These are phyloP conservation scores for Nothophytophthora sp. DNA, from an alignment of 352 stramenopile species.

Conservation along the genomic window DNA sequence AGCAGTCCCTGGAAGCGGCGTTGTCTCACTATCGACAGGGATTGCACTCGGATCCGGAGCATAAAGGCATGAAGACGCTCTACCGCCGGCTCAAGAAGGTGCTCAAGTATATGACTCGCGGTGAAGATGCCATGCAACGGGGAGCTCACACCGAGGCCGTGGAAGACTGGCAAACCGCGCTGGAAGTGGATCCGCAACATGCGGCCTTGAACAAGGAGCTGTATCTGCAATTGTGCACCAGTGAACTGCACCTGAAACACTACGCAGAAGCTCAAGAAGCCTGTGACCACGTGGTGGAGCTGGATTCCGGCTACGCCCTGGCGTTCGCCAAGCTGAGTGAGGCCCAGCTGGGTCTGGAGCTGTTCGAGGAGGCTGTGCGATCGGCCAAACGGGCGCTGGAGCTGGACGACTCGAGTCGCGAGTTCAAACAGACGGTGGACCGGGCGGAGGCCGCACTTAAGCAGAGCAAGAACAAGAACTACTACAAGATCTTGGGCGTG, in stretches of 20 bases:
- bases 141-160: slow-evolving; percentile 88
- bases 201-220: slow-evolving; percentile 94
- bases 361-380: slow-evolving; percentile 89
- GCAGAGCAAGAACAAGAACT: slow-evolving; percentile 96
- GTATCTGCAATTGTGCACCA: slow-evolving; percentile 91
- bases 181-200: slow-evolving; percentile 89
- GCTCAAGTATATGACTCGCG: slow-evolving; percentile 86
- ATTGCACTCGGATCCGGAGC: slow-evolving; percentile 88
- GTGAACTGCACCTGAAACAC: slow-evolving; percentile 78
- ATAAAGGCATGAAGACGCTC: slow-evolving; percentile 80
- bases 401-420: slow-evolving; percentile 80
- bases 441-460: slow-evolving; percentile 93
- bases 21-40: slow-evolving; percentile 82
- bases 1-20: slow-evolving; percentile 74
- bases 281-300: slow-evolving; percentile 89
- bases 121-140: slow-evolving; percentile 89
- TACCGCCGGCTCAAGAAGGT: slow-evolving; percentile 87
- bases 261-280: slow-evolving; percentile 90
- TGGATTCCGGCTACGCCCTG: slow-evolving; percentile 93
- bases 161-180: slow-evolving; percentile 85
- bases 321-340: slow-evolving; percentile 84
- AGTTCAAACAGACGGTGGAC: slow-evolving; percentile 84
- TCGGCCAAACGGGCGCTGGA: slow-evolving; percentile 92
- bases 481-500: slow-evolving; percentile 94
- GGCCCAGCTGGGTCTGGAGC: slow-evolving; percentile 78